Percentiles rank a stretch among this genome's conserved stretches.
Conservation (phyloP, 2,329 filamentous ascomycete genomes). For the Phoma sp. region DNA sequence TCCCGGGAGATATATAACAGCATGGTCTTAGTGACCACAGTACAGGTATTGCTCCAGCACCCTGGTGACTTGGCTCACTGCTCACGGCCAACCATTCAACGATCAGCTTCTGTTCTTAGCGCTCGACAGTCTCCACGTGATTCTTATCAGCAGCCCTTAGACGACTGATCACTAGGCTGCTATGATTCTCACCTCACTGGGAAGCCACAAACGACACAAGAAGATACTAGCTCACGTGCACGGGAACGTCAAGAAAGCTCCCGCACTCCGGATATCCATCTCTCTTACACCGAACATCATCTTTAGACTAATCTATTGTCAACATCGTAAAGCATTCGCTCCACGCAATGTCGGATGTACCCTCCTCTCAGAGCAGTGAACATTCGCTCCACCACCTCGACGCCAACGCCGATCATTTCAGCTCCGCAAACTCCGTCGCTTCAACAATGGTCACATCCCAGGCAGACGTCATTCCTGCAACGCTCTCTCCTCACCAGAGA, state of each 20-base stretch:
- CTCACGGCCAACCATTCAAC: not conserved
- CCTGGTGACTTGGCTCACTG: not conserved
- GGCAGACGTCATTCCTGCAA: not conserved
- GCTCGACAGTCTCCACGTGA: not conserved
- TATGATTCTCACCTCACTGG: not conserved
- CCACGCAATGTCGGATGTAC: not conserved
- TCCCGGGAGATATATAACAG: not conserved
- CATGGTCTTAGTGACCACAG: not conserved
- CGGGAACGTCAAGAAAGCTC: not conserved
- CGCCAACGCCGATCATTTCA: not conserved
- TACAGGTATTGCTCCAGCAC: not conserved
- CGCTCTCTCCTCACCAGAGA: not conserved
- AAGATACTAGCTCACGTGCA: conserved; percentile 6
- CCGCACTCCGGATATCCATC: not conserved
- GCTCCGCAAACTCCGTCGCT: not conserved
- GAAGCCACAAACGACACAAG: not conserved
- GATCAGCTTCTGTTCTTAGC: not conserved
- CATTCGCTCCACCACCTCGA: not conserved
- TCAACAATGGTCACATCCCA: not conserved
- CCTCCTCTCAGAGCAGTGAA: not conserved
- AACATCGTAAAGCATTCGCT: not conserved
- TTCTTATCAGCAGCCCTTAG: not conserved
- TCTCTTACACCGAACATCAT: not conserved
- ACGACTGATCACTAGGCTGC: not conserved
- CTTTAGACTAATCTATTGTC: not conserved